A percentile compares a stretch with the other conserved stretches of the same genome.
Evolutionary conservation across 2,329 filamentous ascomycete species (phyloP).

Genomic region (Orbilia oligospora): DNA sequence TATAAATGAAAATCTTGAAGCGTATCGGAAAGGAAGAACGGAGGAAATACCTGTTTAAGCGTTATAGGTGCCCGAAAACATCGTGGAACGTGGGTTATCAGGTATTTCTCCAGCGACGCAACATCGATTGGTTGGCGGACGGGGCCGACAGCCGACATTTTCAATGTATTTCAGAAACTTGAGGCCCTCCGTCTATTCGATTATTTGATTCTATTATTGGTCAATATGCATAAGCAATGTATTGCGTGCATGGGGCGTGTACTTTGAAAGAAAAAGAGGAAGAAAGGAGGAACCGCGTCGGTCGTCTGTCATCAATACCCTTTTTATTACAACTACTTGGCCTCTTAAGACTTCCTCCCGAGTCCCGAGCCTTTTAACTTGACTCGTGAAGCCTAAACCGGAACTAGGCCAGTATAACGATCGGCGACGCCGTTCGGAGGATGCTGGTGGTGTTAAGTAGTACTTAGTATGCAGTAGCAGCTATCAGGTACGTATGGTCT

Average conservation of each 20-base stretch:
- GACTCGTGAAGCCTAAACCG: conserved; percentile 2
- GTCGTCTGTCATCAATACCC: neutral
- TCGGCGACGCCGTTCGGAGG: conserved; percentile 29
- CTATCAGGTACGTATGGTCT: neutral
- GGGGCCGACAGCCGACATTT: conserved; percentile 79
- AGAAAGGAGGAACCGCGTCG: neutral
- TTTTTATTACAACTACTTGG: conserved; percentile 7
- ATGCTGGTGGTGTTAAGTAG: conserved; percentile 9
- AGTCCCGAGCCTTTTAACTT: conserved; percentile 8
- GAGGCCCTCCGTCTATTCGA: neutral
- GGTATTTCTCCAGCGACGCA: conserved; percentile 81
- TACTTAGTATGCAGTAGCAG: neutral
- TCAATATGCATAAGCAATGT: neutral
- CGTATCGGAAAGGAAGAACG: neutral
- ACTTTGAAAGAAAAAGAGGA: neutral
- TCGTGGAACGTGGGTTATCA: conserved; percentile 82
- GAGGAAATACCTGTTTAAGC: conserved; percentile 82
- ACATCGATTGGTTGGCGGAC: conserved; percentile 93
- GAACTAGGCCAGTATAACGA: neutral
- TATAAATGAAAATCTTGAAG: neutral
- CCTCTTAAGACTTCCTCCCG: conserved; percentile 1
- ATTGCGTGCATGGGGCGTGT: neutral
- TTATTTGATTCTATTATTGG: neutral
- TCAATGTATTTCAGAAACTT: neutral
- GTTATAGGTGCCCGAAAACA: conserved; percentile 83